Evolutionary conservation across 1,139 yeast species (phyloP).

Genomic region (Yamadazyma sp.): DNA sequence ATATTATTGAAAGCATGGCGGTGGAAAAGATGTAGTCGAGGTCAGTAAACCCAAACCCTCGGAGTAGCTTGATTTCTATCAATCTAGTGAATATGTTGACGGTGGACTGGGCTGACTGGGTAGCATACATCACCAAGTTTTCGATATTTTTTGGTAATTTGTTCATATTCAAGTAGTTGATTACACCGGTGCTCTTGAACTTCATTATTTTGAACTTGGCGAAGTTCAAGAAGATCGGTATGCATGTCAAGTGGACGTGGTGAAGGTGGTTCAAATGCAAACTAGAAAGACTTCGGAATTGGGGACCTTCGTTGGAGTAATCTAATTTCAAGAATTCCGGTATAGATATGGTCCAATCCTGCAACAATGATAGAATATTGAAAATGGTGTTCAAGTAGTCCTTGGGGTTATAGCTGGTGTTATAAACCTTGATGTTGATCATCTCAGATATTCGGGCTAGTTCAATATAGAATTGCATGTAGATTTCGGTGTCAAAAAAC

Average conservation of each 20-base stretch:
- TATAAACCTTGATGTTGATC: slow-evolving; percentile 24
- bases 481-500: slow-evolving; percentile 15
- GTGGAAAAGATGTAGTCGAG: slow-evolving; percentile 26
- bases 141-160: slow-evolving; percentile 22
- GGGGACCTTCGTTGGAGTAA: slow-evolving; percentile 6
- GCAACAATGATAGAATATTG: slow-evolving; percentile 19
- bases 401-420: slow-evolving; percentile 19
- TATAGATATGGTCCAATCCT: slow-evolving; percentile 23
- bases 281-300: slow-evolving; percentile 23
- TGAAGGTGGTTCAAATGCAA: slow-evolving; percentile 31
- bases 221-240: slow-evolving; percentile 28
- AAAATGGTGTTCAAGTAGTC: slow-evolving; percentile 19
- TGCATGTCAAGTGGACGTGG: slow-evolving; percentile 27
- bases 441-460: slow-evolving; percentile 27
- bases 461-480: slow-evolving; percentile 22
- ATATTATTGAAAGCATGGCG: slow-evolving; percentile 24
- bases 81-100: slow-evolving; percentile 24
- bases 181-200: slow-evolving; percentile 8
- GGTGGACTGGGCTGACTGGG: slow-evolving; percentile 26
- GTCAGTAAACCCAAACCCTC: slow-evolving; percentile 29
- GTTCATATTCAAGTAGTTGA: slow-evolving; percentile 6
- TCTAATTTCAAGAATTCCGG: slow-evolving; percentile 22
- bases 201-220: slow-evolving; percentile 19
- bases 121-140: slow-evolving; percentile 19
- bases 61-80: slow-evolving; percentile 19